phyloP scores from a whole-genome alignment of 1,284 basidiomycete species.

The Rhodotorula sp. region DNA sequence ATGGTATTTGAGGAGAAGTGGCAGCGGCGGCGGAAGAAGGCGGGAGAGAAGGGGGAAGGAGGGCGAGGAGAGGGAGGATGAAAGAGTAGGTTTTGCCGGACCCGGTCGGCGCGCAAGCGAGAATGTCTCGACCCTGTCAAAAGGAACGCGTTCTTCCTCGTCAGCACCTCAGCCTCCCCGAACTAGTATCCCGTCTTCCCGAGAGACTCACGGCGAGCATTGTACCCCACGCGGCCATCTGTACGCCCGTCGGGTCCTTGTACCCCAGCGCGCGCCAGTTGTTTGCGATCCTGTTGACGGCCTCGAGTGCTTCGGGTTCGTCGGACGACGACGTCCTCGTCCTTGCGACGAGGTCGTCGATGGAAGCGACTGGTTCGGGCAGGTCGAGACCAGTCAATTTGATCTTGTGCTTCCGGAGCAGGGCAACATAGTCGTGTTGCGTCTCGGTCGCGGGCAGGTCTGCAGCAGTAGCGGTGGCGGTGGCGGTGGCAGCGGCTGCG shows the following conservation, averaged over 20 bases:
- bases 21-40: neutral
- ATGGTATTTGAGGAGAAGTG: too few species aligned
- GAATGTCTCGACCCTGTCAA: constrained; percentile 68
- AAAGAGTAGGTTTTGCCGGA: constrained; percentile 92
- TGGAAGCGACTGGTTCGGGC: constrained; percentile 48
- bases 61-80: constrained; percentile 71
- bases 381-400: constrained; percentile 50
- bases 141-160: neutral
- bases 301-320: constrained; percentile 52
- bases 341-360: constrained; percentile 43
- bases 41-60: constrained; percentile 14
- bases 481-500: neutral
- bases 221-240: constrained; percentile 49
- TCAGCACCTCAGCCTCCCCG: neutral
- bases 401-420: constrained; percentile 40
- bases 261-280: constrained; percentile 63
- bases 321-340: neutral
- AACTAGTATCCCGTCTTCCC: too few species aligned
- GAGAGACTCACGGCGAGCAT: constrained; percentile 44
- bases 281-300: constrained; percentile 81
- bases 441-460: neutral
- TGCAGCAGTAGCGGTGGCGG: neutral
- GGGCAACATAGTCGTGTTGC: constrained; percentile 20
- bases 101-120: constrained; percentile 89
- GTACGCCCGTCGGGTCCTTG: constrained; percentile 47